phyloP scores from a whole-genome alignment of 2,329 filamentous ascomycete genomes.

The Diplocarpon mali region DNA sequence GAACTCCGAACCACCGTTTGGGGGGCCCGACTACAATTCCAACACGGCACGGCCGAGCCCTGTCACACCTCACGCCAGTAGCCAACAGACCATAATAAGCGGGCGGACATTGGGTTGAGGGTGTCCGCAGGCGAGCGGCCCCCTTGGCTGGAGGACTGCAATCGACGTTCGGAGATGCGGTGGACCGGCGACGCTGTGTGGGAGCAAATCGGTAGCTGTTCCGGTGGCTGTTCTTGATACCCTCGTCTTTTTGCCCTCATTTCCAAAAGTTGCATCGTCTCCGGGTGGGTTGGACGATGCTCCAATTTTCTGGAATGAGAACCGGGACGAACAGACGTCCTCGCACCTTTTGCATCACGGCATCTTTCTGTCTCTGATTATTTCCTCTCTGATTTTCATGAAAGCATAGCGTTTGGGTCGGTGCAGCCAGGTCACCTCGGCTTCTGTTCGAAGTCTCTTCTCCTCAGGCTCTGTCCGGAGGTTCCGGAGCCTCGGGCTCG shows the following conservation, averaged over 20 bases:
- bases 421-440: slow-evolving; percentile 8
- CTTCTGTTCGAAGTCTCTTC: neutral
- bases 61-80: slow-evolving; percentile 23
- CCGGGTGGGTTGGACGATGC: neutral
- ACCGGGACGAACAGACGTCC: too few species aligned
- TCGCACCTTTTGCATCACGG: slow-evolving; percentile 11
- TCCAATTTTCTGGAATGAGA: slow-evolving; percentile 1
- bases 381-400: slow-evolving; percentile 9
- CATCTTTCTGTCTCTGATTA: slow-evolving; percentile 11
- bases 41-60: slow-evolving; percentile 22
- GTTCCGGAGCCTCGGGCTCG: too few species aligned
- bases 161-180: neutral
- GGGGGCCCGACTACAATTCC: slow-evolving; percentile 22
- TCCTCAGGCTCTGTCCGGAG: too few species aligned
- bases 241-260: slow-evolving; percentile 12
- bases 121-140: slow-evolving; percentile 5
- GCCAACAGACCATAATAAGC: slow-evolving; percentile 27
- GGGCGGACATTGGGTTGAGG: slow-evolving; percentile 26
- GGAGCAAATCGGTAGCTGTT: slow-evolving; percentile 4
- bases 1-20: slow-evolving; percentile 19
- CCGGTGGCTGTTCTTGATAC: slow-evolving; percentile 20
- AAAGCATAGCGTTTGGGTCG: slow-evolving; percentile 19
- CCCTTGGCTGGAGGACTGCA: slow-evolving; percentile 9
- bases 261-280: slow-evolving; percentile 10
- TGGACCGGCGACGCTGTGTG: neutral